A percentile compares a stretch with the other conserved stretches of the same genome.
phyloP scores from a whole-genome alignment of 371 early-diverging fungal species.

The Catenaria anguillulae region DNA sequence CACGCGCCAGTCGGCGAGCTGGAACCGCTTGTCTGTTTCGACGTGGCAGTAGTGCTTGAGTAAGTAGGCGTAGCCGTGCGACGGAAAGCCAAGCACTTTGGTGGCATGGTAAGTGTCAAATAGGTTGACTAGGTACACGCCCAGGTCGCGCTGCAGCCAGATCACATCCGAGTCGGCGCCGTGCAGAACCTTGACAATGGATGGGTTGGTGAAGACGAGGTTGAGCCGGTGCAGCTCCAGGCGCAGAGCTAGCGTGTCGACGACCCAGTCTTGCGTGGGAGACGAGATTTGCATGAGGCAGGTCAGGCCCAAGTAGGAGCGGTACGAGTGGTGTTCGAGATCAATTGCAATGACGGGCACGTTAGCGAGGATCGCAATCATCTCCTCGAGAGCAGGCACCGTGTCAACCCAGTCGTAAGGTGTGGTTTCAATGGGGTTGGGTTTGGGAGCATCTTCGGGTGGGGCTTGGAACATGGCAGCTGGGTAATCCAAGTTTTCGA shows the following conservation, averaged over 20 bases:
- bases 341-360: conserved; percentile 77
- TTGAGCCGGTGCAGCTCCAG: conserved; percentile 60
- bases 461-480: conserved; percentile 38
- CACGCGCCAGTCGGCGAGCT: conserved; percentile 95
- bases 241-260: conserved; percentile 81
- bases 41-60: conserved; percentile 59
- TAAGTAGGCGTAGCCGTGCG: conserved; percentile 68
- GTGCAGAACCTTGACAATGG: conserved; percentile 73
- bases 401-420: conserved; percentile 54
- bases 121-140: conserved; percentile 82
- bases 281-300: conserved; percentile 91
- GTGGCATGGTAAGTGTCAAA: conserved; percentile 95
- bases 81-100: conserved; percentile 49
- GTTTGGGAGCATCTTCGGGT: conserved; percentile 12
- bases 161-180: conserved; percentile 91
- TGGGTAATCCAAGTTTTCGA: conserved; percentile 60
- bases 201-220: conserved; percentile 68
- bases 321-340: conserved; percentile 87
- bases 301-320: conserved; percentile 84
- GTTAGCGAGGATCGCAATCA: conserved; percentile 43
- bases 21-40: conserved; percentile 83
- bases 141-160: conserved; percentile 96
- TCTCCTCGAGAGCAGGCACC: conserved; percentile 38
- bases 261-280: conserved; percentile 69
- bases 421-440: conserved; percentile 45